Percentiles rank a stretch among this genome's conserved stretches.
phyloP scores from a whole-genome alignment of 176 grass and related monocot species.

The Ensete ventricosum region DNA sequence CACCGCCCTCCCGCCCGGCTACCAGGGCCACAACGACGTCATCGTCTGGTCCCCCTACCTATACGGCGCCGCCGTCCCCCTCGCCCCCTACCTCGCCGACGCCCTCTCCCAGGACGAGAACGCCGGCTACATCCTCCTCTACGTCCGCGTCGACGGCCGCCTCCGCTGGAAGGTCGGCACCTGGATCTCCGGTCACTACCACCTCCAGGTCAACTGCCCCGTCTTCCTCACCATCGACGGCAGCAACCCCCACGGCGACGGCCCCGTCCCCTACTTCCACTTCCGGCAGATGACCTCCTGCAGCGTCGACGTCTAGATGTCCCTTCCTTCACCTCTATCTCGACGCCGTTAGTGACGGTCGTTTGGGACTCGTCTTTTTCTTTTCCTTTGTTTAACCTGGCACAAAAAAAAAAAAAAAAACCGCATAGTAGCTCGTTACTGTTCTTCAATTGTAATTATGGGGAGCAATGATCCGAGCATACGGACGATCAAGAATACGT shows the following conservation, averaged over 20 bases:
- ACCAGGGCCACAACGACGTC: neutral
- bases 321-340: too few relatives aligned
- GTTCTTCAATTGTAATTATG: too few relatives aligned
- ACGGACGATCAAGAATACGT: too few relatives aligned
- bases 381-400: too few relatives aligned
- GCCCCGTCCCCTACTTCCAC: neutral
- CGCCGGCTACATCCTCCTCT: neutral
- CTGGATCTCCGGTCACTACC: neutral
- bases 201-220: neutral
- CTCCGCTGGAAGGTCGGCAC: constrained; percentile 1
- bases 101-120: neutral
- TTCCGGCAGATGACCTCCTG: neutral
- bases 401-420: too few relatives aligned
- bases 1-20: neutral
- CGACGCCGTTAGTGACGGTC: too few relatives aligned
- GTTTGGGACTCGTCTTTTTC: too few relatives aligned
- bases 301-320: neutral
- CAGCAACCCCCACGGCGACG: neutral
- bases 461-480: too few relatives aligned
- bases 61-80: neutral
- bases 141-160: neutral
- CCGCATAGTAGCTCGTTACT: too few relatives aligned
- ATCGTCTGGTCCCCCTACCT: neutral
- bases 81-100: neutral
- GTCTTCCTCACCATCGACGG: neutral